These are phyloP conservation scores for Sclerotinia spermophila DNA, from an alignment of 2,329 filamentous ascomycete species.

Conservation along the genomic window DNA sequence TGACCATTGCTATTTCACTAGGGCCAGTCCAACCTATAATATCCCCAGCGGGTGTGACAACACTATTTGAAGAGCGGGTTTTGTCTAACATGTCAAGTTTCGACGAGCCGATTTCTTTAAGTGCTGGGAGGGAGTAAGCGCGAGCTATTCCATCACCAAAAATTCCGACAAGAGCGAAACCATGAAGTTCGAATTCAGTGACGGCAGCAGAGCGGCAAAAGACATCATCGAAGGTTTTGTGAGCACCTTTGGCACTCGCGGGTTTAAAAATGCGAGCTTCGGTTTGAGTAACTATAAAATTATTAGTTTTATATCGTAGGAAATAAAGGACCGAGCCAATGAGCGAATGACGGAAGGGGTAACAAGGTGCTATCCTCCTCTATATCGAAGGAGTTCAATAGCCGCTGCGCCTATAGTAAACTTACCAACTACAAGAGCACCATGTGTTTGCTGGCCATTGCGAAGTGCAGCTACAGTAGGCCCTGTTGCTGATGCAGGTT, in stretches of 20 bases:
- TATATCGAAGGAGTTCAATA: not conserved
- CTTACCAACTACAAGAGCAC: slow-evolving; percentile 72
- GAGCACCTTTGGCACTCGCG: slow-evolving; percentile 80
- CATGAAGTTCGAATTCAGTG: slow-evolving; percentile 68
- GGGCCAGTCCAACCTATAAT: slow-evolving; percentile 86
- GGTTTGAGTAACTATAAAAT: slow-evolving; percentile 51
- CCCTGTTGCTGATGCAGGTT: slow-evolving; percentile 71
- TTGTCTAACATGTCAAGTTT: slow-evolving; percentile 69
- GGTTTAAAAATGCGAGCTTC: slow-evolving; percentile 88
- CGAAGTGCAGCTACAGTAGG: slow-evolving; percentile 71
- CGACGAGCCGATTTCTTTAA: slow-evolving; percentile 76
- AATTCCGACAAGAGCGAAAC: slow-evolving; percentile 75
- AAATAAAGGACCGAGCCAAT: not conserved
- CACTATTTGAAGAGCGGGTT: slow-evolving; percentile 63
- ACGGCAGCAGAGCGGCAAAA: slow-evolving; percentile 80
- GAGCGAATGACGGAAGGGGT: not conserved
- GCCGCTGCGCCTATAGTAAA: slow-evolving; percentile 14
- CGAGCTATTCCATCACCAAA: slow-evolving; percentile 79
- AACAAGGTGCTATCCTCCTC: not conserved
- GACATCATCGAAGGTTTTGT: slow-evolving; percentile 78
- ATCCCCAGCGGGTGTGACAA: slow-evolving; percentile 74
- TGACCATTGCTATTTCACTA: slow-evolving; percentile 77
- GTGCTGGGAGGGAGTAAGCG: slow-evolving; percentile 79
- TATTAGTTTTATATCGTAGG: slow-evolving; percentile 20
- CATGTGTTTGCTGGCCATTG: slow-evolving; percentile 71